Conservation (phyloP, 768 basidiomycete genomes). For the Suillus lakei region DNA sequence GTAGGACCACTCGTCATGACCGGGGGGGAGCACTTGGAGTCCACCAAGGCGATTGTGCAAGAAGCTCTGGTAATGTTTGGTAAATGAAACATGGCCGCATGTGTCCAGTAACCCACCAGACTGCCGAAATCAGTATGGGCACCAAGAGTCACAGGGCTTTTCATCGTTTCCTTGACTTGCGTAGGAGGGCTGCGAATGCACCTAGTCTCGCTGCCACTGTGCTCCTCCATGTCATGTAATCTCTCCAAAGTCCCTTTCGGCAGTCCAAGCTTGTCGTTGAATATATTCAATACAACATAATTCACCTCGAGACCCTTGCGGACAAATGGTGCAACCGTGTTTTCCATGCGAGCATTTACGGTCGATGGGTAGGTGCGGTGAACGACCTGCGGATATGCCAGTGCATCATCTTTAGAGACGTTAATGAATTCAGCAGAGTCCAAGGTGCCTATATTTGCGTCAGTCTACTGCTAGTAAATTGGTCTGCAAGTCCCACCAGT, state of each 20-base stretch:
- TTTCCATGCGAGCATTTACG: conserved; percentile 53
- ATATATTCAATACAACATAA: conserved; percentile 53
- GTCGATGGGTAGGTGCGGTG: conserved; percentile 63
- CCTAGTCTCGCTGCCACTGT: conserved; percentile 62
- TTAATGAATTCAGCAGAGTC: conserved; percentile 71
- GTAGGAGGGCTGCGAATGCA: conserved; percentile 54
- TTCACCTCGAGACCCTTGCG: conserved; percentile 62
- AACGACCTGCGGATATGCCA: conserved; percentile 57
- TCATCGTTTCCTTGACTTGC: conserved; percentile 26
- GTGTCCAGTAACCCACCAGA: conserved; percentile 44
- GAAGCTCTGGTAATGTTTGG: conserved; percentile 49
- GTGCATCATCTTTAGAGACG: conserved; percentile 68
- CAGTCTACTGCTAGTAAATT: background rate
- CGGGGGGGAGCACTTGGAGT: conserved; percentile 68
- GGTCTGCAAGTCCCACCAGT: conserved; percentile 37
- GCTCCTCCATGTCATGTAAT: conserved; percentile 49
- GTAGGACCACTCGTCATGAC: conserved; percentile 67
- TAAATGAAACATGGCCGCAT: no score
- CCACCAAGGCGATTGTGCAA: conserved; percentile 74
- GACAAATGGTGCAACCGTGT: conserved; percentile 56
- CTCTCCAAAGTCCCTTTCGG: conserved; percentile 49
- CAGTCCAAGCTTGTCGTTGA: conserved; percentile 60
- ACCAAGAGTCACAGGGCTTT: conserved; percentile 48
- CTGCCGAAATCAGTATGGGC: conserved; percentile 77
- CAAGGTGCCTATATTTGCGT: background rate